Evolutionary conservation across 306 rosid genomes (phyloP), one percentile per base, ranked within the genome.

Genomic region (Prunus mume): DNA sequence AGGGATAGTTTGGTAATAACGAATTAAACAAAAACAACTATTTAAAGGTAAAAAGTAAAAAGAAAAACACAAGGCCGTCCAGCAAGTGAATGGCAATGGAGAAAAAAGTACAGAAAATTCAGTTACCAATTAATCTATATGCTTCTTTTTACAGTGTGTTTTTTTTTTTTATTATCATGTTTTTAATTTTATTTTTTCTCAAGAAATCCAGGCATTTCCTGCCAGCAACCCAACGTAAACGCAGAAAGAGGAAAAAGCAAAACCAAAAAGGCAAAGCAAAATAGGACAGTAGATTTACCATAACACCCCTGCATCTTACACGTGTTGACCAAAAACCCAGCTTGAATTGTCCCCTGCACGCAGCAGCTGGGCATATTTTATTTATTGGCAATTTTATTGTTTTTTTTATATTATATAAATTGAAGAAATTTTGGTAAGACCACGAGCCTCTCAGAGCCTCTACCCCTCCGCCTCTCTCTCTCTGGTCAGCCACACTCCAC

Each of bases 391-490:
- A 38, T 27, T 71, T 41, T 38, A 9, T 61, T 46, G 20, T 41
- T 54, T 74, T 4, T 12, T 12, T 24, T 60, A 4, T 12, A 11
- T 13, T 13, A 17, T 17, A 49, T 28, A 78, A 45, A 41, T 52
- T 71, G 65, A 77, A 61, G 56, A 65, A 65, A 32, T 65, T 49
- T 70, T 69, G 63, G 81, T 71, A 67, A 77, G 62, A 43, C 82
- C 61, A 74, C 83, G 83, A 80, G 82, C 67, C 76, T 71, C 61
- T 55, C 61, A 9, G 17, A 64, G 34, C 61, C 80, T 78, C 77
- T 70, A 63, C 80, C 73, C 71, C 64, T 74, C 75, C 79, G 68
- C 79, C 87, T 28, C 80, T 68, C 76, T 75, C 79, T 71, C 82
- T 46, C 58, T 43, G 74, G 61, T 66, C 69, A 63, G 54, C 85